Percentiles rank a stretch among this genome's conserved stretches.
These are phyloP conservation scores for Populus tomentosa DNA, from an alignment of 441 rosid genomes.

Conservation along the genomic window DNA sequence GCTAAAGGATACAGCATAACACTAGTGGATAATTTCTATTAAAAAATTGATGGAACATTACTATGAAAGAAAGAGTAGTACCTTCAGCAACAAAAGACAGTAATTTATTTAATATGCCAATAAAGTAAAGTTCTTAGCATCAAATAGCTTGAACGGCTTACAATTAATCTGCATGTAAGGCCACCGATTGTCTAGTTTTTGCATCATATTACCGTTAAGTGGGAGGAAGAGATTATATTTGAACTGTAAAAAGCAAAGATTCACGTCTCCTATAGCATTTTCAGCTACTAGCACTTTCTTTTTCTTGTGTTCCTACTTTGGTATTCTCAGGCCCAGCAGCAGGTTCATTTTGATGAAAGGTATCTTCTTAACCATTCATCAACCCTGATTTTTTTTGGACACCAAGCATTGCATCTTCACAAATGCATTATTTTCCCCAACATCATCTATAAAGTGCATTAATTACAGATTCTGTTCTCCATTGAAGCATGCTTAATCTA, in stretches of 20 bases:
- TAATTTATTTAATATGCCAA: background rate
- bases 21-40: no score
- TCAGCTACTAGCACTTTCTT: background rate
- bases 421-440: background rate
- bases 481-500: background rate
- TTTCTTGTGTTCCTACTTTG: background rate
- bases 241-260: background rate
- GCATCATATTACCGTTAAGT: background rate
- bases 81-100: background rate
- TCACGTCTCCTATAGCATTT: background rate
- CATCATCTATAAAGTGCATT: no score
- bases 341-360: background rate
- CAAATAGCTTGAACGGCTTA: background rate
- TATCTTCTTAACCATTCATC: background rate
- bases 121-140: background rate
- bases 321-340: background rate
- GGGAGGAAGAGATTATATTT: background rate
- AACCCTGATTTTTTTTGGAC: background rate
- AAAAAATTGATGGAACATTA: background rate
- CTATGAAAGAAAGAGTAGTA: no score
- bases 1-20: no score
- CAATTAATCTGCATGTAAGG: background rate
- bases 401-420: background rate
- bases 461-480: background rate
- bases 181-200: background rate